Evolutionary conservation across 805 yeast genomes (phyloP).

Genomic region (Tetrapisispora phaffii): DNA sequence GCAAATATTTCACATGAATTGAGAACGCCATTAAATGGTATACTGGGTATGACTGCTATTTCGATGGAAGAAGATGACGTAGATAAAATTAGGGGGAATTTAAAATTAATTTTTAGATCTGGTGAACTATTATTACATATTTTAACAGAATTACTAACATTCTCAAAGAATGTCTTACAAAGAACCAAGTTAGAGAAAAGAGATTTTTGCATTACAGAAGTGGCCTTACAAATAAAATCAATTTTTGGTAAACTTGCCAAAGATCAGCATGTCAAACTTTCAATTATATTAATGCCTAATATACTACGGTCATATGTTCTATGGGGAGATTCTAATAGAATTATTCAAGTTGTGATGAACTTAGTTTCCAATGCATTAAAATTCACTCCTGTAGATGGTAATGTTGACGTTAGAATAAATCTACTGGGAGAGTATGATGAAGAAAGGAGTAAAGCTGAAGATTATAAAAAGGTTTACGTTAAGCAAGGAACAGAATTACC

Average conservation of each 20-base stretch:
- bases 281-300: conserved; percentile 53
- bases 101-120: conserved; percentile 76
- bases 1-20: conserved; percentile 91
- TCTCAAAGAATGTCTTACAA: conserved; percentile 77
- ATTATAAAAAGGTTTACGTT: conserved; percentile 40
- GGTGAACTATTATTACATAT: conserved; percentile 87
- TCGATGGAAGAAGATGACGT: conserved; percentile 80
- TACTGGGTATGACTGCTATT: conserved; percentile 88
- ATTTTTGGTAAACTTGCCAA: conserved; percentile 73
- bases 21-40: conserved; percentile 93
- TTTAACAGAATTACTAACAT: conserved; percentile 80
- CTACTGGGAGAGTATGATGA: conserved; percentile 64
- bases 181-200: conserved; percentile 74
- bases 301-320: conserved; percentile 52
- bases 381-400: conserved; percentile 88
- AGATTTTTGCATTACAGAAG: conserved; percentile 68
- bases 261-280: conserved; percentile 64
- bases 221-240: conserved; percentile 74
- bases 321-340: conserved; percentile 82
- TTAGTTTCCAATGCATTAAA: conserved; percentile 83
- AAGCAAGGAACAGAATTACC: conserved; percentile 20
- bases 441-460: conserved; percentile 33
- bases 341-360: conserved; percentile 87
- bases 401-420: conserved; percentile 53
- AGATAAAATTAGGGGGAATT: conserved; percentile 58